phyloP scores from a whole-genome alignment of 2,329 filamentous ascomycete species.

The Beauveria varroae region DNA sequence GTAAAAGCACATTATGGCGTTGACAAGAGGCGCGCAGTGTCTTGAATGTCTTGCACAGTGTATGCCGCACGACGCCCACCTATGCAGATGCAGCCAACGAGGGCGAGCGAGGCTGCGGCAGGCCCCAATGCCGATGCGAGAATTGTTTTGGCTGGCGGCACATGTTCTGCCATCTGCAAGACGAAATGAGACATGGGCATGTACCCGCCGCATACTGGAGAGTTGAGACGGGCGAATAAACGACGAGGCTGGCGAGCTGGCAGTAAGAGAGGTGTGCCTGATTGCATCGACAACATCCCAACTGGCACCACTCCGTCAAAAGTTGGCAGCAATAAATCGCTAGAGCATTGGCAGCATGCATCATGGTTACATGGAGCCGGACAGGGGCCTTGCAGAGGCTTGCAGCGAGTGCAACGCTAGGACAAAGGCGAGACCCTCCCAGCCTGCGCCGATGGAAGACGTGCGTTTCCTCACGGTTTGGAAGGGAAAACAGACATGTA shows the following conservation, averaged over 20 bases:
- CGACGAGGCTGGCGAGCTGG: background rate
- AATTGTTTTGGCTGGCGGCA: background rate
- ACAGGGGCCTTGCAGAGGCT: conserved; percentile 4
- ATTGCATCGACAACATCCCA: background rate
- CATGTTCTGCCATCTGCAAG: background rate
- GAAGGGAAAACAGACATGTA: too few relatives aligned
- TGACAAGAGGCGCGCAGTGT: background rate
- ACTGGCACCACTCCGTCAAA: background rate
- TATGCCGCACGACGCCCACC: background rate
- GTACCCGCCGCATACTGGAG: background rate
- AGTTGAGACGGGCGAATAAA: background rate
- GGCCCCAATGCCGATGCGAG: background rate
- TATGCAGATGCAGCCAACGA: conserved; percentile 2
- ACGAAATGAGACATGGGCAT: conserved; percentile 1
- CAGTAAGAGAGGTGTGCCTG: background rate
- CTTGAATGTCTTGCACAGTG: background rate
- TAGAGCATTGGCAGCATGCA: background rate
- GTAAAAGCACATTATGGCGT: background rate
- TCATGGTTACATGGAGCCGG: background rate
- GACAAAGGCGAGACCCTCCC: background rate
- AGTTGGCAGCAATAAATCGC: background rate
- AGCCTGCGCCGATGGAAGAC: too few relatives aligned
- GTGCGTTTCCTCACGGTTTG: too few relatives aligned
- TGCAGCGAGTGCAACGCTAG: conserved; percentile 6
- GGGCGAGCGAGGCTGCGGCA: background rate